Evolutionary conservation across 768 basidiomycete genomes (phyloP).

Genomic region (Russula sp.): DNA sequence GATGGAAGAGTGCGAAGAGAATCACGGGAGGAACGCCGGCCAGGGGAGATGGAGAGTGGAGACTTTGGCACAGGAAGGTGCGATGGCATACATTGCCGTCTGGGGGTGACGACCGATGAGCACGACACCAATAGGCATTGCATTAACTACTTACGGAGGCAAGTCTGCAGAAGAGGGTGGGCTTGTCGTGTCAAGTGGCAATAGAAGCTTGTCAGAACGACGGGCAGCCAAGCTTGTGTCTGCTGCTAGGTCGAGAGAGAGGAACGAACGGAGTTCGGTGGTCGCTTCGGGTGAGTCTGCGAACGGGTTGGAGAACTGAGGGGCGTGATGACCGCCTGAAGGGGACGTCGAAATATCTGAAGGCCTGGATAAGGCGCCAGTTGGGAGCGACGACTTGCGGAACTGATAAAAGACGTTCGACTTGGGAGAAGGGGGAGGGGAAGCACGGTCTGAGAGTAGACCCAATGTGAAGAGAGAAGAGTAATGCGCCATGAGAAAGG

Average conservation of each 20-base stretch:
- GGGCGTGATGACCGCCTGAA: not conserved
- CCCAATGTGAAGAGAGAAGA: constrained; percentile 21
- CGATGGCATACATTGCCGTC: constrained; percentile 13
- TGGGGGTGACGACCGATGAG: constrained; percentile 3
- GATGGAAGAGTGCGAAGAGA: constrained; percentile 47
- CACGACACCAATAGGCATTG: not conserved
- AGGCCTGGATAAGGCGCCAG: not conserved
- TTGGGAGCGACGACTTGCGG: constrained; percentile 21
- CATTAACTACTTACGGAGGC: not conserved
- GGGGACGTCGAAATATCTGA: not conserved
- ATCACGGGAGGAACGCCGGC: constrained; percentile 34
- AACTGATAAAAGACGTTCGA: constrained; percentile 12
- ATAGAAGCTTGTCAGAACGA: constrained; percentile 28
- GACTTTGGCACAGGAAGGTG: not conserved
- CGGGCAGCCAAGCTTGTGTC: constrained; percentile 34
- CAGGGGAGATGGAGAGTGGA: constrained; percentile 11
- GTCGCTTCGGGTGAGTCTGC: not conserved
- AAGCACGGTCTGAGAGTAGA: constrained; percentile 16
- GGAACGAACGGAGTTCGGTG: constrained; percentile 43
- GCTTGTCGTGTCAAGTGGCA: constrained; percentile 29
- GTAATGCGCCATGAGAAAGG: constrained; percentile 15
- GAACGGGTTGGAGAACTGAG: constrained; percentile 19
- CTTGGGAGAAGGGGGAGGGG: constrained; percentile 12
- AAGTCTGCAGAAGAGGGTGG: not conserved
- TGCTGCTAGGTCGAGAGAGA: constrained; percentile 63